Conservation (phyloP, 768 basidiomycete genomes). For the Sporobolomyces phaffii region DNA sequence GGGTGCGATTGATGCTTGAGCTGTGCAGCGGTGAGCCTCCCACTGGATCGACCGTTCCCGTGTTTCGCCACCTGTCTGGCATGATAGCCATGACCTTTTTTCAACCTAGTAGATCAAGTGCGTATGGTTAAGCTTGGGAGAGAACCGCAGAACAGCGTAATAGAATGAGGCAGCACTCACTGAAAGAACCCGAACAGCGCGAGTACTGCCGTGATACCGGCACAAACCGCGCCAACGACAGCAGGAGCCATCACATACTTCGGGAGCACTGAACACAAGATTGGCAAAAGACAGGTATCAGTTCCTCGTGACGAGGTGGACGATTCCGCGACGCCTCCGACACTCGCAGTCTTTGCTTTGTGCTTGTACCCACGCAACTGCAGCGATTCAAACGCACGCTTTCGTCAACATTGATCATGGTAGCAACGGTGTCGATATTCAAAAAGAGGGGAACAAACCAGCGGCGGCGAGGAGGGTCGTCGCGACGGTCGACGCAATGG, state of each 20-base stretch:
- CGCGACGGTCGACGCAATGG: too few relatives aligned
- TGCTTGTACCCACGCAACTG: neutral
- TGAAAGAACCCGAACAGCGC: neutral
- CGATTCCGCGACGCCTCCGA: neutral
- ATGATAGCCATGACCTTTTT: neutral
- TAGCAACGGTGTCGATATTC: too few relatives aligned
- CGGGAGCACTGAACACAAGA: neutral
- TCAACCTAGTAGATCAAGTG: neutral
- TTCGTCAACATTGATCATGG: too few relatives aligned
- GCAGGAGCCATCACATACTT: neutral
- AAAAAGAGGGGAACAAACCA: too few relatives aligned
- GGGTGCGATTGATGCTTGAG: constrained; percentile 6
- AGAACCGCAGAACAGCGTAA: neutral
- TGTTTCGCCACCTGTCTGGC: neutral
- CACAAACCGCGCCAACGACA: neutral
- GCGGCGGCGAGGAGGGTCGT: neutral
- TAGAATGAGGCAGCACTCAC: too few relatives aligned
- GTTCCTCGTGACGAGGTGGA: neutral
- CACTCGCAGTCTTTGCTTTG: neutral
- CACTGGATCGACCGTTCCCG: neutral
- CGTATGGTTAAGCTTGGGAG: neutral
- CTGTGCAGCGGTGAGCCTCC: neutral
- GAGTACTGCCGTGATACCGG: neutral
- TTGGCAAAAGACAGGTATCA: too few relatives aligned
- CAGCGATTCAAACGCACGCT: neutral